phyloP scores from a whole-genome alignment of 805 yeast species.

The Debaryomyces hansenii region DNA sequence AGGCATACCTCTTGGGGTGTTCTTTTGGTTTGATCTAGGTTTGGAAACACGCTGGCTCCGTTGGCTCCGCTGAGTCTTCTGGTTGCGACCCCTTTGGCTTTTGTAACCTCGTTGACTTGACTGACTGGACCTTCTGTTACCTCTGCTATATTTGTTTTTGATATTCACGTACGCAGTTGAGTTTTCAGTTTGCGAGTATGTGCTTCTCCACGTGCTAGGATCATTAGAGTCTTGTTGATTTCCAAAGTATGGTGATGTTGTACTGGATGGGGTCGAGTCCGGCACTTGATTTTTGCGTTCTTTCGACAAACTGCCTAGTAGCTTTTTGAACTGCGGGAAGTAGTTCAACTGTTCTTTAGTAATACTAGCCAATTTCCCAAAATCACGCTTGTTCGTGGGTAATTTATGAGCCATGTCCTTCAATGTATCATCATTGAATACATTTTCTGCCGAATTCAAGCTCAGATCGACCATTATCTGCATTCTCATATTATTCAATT shows the following conservation, averaged over 20 bases:
- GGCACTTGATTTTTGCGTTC: conserved; percentile 24
- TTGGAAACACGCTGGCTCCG: not conserved
- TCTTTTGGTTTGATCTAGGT: not conserved
- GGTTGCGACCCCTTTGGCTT: not conserved
- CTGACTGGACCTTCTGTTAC: not conserved
- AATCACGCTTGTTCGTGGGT: conserved; percentile 53
- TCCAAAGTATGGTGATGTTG: not conserved
- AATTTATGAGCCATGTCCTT: conserved; percentile 55
- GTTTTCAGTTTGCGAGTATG: not conserved
- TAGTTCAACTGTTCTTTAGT: conserved; percentile 27
- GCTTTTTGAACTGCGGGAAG: conserved; percentile 41
- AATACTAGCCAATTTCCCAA: conserved; percentile 37
- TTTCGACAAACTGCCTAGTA: conserved; percentile 29
- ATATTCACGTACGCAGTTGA: not conserved
- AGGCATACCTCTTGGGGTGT: conserved; percentile 2
- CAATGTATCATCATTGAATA: conserved; percentile 34
- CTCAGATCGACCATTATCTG: conserved; percentile 42
- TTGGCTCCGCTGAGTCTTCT: not conserved
- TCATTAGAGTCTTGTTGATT: not conserved
- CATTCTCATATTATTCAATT: conserved; percentile 43
- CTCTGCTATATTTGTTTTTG: not conserved
- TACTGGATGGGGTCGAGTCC: not conserved
- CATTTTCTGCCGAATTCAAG: conserved; percentile 21
- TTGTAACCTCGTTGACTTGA: not conserved
- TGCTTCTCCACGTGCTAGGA: not conserved